Conservation (phyloP, 2,329 filamentous ascomycete species). For the Gnomoniopsis sp. region DNA sequence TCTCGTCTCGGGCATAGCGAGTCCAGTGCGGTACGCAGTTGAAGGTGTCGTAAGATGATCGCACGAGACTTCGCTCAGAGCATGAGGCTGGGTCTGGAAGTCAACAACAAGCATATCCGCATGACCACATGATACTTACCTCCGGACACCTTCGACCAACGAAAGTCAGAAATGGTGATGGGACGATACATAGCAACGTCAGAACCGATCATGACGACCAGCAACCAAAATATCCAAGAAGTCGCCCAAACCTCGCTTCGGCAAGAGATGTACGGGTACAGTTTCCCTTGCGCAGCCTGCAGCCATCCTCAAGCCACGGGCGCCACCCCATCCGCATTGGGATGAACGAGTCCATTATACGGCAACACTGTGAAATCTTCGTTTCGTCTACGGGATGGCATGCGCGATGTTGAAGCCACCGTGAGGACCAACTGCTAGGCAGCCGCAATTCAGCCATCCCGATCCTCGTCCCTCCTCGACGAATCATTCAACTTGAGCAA, state of each 20-base stretch:
- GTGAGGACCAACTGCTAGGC: slow-evolving; percentile 6
- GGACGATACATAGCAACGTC: neutral
- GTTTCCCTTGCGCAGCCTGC: neutral
- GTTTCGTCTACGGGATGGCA: slow-evolving; percentile 2
- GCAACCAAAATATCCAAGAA: neutral
- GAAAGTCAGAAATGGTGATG: neutral
- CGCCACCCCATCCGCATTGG: slow-evolving; percentile 3
- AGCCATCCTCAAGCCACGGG: slow-evolving; percentile 13
- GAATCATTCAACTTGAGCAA: neutral
- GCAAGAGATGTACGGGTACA: neutral
- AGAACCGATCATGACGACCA: neutral
- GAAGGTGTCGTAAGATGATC: neutral
- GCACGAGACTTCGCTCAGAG: neutral
- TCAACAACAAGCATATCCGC: neutral
- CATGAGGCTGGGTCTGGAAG: neutral
- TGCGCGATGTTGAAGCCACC: slow-evolving; percentile 8
- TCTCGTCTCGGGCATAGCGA: slow-evolving; percentile 4
- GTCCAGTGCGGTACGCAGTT: neutral
- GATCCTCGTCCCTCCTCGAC: neutral
- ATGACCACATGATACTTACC: neutral
- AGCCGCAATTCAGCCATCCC: slow-evolving; percentile 7
- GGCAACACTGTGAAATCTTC: neutral
- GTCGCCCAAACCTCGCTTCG: neutral
- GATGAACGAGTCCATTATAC: neutral
- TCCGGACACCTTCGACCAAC: neutral